Evolutionary conservation across 106 monocot species (phyloP).

Genomic region (Hemerocallis citrina): DNA sequence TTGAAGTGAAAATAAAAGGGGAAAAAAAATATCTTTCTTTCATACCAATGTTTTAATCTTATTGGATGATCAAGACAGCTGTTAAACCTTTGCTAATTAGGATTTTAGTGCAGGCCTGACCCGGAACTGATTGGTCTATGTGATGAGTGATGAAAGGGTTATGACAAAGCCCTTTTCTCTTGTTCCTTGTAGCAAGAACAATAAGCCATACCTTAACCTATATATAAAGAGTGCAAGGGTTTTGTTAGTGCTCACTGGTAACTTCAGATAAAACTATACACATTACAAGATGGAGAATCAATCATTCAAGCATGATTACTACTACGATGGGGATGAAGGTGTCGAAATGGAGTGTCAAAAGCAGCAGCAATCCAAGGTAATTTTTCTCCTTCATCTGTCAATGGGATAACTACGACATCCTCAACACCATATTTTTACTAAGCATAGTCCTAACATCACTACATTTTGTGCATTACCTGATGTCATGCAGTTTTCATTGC

Average conservation of each 20-base stretch:
- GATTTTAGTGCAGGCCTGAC: neutral
- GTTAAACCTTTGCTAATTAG: too few species aligned
- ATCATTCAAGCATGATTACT: neutral
- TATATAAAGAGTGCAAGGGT: neutral
- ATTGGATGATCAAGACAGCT: too few species aligned
- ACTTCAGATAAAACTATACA: neutral
- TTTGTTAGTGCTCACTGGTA: neutral
- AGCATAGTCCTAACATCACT: too few species aligned
- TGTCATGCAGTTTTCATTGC: too few species aligned
- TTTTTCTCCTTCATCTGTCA: neutral
- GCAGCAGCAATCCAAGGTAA: slow-evolving; percentile 2
- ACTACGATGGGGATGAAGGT: slow-evolving; percentile 2
- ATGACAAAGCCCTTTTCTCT: too few species aligned
- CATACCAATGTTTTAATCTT: too few species aligned
- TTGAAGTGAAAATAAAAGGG: too few species aligned
- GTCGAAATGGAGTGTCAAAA: neutral
- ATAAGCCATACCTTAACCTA: neutral
- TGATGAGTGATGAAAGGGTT: neutral
- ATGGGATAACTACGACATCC: too few species aligned
- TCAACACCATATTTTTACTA: too few species aligned
- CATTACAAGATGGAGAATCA: neutral
- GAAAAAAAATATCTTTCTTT: too few species aligned
- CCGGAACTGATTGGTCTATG: neutral
- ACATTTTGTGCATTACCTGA: too few species aligned
- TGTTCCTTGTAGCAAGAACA: too few species aligned